Evolutionary conservation across 495 filamentous ascomycete genomes (phyloP).

Genomic region (Recurvomyces mirabilis): DNA sequence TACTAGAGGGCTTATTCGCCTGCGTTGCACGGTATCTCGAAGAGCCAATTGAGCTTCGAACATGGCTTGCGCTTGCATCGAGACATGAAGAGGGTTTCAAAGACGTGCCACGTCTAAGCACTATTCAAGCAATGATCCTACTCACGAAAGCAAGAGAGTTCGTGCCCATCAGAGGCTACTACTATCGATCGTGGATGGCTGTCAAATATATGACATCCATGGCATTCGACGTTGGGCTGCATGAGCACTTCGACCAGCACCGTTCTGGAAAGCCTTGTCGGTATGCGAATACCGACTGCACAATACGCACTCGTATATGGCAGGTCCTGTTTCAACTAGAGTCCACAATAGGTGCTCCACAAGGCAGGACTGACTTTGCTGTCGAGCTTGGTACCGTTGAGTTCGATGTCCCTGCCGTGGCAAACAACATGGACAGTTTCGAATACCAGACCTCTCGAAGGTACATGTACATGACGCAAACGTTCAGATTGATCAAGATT

Average conservation of each 20-base stretch:
- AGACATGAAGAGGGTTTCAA: constrained; percentile 93
- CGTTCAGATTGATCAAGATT: constrained; percentile 66
- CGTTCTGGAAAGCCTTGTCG: constrained; percentile 40
- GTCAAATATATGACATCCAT: constrained; percentile 85
- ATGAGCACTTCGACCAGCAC: constrained; percentile 76
- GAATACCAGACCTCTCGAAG: constrained; percentile 72
- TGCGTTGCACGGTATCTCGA: constrained; percentile 76
- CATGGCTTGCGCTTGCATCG: constrained; percentile 88
- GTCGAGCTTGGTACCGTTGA: constrained; percentile 70
- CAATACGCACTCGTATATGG: constrained; percentile 70
- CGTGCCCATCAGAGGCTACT: constrained; percentile 86
- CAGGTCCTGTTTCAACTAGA: constrained; percentile 79
- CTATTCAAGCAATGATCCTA: constrained; percentile 81
- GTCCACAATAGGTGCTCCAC: constrained; percentile 86
- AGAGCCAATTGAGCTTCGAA: constrained; percentile 71
- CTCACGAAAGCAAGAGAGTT: constrained; percentile 86
- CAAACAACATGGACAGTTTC: constrained; percentile 57
- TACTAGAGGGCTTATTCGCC: constrained; percentile 93
- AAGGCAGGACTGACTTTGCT: constrained; percentile 79
- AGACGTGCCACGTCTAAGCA: constrained; percentile 87
- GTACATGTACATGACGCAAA: constrained; percentile 66
- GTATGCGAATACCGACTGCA: constrained; percentile 11
- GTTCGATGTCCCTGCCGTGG: constrained; percentile 51
- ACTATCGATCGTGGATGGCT: constrained; percentile 96
- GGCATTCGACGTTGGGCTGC: constrained; percentile 82